phyloP scores from a whole-genome alignment of 306 rosid genomes.

The Canavalia gladiata region DNA sequence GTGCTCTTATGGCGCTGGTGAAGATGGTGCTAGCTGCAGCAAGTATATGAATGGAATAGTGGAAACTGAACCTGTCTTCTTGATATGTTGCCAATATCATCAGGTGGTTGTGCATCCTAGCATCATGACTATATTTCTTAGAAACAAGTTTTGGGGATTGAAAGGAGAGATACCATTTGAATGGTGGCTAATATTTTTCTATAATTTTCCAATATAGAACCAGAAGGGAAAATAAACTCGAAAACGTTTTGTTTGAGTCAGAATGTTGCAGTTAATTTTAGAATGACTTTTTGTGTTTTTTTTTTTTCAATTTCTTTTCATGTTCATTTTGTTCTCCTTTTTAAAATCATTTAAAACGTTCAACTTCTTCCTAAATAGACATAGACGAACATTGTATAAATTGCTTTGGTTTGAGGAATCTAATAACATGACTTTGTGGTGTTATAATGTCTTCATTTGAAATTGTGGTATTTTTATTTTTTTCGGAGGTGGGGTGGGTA shows the following conservation, averaged over 20 bases:
- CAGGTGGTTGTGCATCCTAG: constrained; percentile 48
- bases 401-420: constrained; percentile 49
- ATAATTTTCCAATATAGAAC: constrained; percentile 43
- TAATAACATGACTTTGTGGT: constrained; percentile 39
- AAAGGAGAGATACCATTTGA: constrained; percentile 41
- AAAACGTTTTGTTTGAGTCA: constrained; percentile 46
- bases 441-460: constrained; percentile 2
- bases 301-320: not conserved
- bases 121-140: constrained; percentile 50
- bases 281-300: constrained; percentile 36
- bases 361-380: constrained; percentile 41
- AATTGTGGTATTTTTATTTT: too few species aligned
- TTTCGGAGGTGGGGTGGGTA: not conserved
- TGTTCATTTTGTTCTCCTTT: constrained; percentile 3
- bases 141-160: constrained; percentile 51
- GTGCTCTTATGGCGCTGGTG: constrained; percentile 43
- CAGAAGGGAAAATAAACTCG: constrained; percentile 43
- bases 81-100: constrained; percentile 37
- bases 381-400: constrained; percentile 54
- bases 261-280: constrained; percentile 49
- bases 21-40: constrained; percentile 42
- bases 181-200: constrained; percentile 52
- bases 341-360: constrained; percentile 31
- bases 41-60: constrained; percentile 39
- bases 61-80: constrained; percentile 32